Conservation (phyloP, 495 filamentous ascomycete species). For the Aspergillus avenaceus region DNA sequence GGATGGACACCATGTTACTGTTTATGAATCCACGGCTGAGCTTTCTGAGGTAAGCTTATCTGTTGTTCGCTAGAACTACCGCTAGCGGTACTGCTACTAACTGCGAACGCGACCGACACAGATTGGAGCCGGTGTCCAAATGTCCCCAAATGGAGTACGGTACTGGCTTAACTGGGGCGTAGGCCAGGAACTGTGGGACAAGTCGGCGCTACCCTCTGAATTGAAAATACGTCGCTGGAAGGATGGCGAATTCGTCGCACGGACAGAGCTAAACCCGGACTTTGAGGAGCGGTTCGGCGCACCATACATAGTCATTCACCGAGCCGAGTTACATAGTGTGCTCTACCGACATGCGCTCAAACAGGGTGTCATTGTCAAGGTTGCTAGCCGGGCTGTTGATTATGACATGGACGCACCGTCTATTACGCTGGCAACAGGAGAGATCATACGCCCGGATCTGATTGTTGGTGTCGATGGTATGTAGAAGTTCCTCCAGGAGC, state of each 20-base stretch:
- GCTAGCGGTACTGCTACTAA: too few species aligned
- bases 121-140: constrained; percentile 58
- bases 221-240: constrained; percentile 43
- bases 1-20: constrained; percentile 46
- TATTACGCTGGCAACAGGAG: constrained; percentile 17
- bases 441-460: constrained; percentile 24
- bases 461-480: constrained; percentile 44
- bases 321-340: constrained; percentile 37
- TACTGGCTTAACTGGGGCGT: constrained; percentile 42
- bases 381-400: constrained; percentile 16
- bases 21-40: too few species aligned
- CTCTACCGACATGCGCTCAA: constrained; percentile 28
- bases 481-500: neutral
- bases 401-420: constrained; percentile 19
- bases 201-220: constrained; percentile 30
- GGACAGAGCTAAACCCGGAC: constrained; percentile 32
- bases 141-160: constrained; percentile 50
- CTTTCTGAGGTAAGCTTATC: too few species aligned
- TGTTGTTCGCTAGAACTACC: too few species aligned
- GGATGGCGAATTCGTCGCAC: constrained; percentile 33
- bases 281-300: constrained; percentile 30
- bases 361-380: constrained; percentile 25
- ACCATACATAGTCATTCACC: constrained; percentile 43
- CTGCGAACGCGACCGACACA: too few species aligned
- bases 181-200: constrained; percentile 22